Base-by-base conservation (phyloP, 208 protist species). In the Lotmaria passim region DNA sequence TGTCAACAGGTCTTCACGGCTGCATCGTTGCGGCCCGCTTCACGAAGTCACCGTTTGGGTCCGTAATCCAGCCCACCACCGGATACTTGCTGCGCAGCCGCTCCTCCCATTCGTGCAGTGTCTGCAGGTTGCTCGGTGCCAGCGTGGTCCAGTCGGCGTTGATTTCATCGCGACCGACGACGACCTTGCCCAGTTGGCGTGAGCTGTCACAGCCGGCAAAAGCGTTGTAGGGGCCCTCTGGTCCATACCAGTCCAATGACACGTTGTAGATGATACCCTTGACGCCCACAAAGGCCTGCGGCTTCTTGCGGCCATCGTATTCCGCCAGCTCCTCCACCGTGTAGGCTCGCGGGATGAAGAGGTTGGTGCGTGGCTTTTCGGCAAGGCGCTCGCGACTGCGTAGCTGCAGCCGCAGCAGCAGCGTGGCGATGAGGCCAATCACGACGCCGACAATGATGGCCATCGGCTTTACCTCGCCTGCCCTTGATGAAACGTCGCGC, bases 91-190 rank as follows among this genome's bases (percentile, higher is more conserved):
- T 82, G 48, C 86, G 73, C 24, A 97, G 66, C 19, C 76, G 77
- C 70, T 89, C 89, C 73, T 95, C 92, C 92, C 92, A 97, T 59
- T 95, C 90, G 39, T 94, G 79, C n/a, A 97, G 78, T 14, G 75
- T 86, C 44, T 79, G 59, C 47, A 93, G 51, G 63, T 97, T 86
- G 4, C 34, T 47, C 17, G 76, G 69, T 6, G 77, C 78, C 10
- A 97, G 89, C n/a, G 66, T 82, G 12, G 87, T 91, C 90, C 92
- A 97, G 65, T 95, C 86, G 12, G 83, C 83, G 69, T 95, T 95
- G 52, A 81, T 78, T 67, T 96, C 92, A 30, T 90, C 79, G 17
- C 79, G 80, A 33, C 87, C 79, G 3, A 96, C 92, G 15, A 82
- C 75, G 57, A 93, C 80, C 69, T 96, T 96, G 34, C 86, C 92